Base-by-base conservation (phyloP, 495 filamentous ascomycete species). In the Podospora appendiculata region DNA sequence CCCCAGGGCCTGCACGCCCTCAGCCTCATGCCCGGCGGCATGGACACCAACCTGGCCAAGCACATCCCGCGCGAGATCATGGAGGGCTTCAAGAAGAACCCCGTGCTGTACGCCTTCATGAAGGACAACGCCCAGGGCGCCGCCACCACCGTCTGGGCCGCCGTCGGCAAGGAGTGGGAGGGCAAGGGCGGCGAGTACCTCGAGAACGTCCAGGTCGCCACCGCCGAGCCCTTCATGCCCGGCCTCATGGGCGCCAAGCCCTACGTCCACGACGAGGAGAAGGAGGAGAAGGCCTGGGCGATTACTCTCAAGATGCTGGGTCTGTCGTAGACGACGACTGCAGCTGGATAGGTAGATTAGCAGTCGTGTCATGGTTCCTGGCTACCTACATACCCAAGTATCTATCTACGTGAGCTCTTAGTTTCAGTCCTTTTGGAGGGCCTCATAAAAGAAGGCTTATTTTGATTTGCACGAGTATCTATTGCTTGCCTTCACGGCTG, bases 121-220 rank as follows among this genome's bases (percentile, higher is more conserved):
- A 75, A 75, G 60, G 70, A 57, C 17, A 36, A 63, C 6, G 73
- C 71, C 19, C 77, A 82, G 52, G 78, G 74, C 0, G 76, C 75
- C 13, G 70, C 78, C 4, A 81, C 77, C 11, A 76, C 67, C 12
- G 66, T 80, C 3, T 72, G 64, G 59, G 76, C 70, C 35, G 73
- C 76, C 39, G 47, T 77, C 8, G 64, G 64, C 2, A 71, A 59
- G 54, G 72, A 73, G 32, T 60, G 52, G 54, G 66, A 69, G 48
- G 61, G 55, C 1, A 59, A 66, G 40, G 77, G 76, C 17, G 73
- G 77, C 0, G 49, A 67, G 14, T 77, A 76, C 60, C 58, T 79
- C 11, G 70, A 73, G 42, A 65, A 73, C 34, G 3, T 3, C 42
- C 42, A 25, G n/a, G 42, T 17, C 4, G n/a, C 42, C 12, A 41